Base-by-base conservation (phyloP, 2,329 filamentous ascomycete species). In the Fusarium xylarioides region DNA sequence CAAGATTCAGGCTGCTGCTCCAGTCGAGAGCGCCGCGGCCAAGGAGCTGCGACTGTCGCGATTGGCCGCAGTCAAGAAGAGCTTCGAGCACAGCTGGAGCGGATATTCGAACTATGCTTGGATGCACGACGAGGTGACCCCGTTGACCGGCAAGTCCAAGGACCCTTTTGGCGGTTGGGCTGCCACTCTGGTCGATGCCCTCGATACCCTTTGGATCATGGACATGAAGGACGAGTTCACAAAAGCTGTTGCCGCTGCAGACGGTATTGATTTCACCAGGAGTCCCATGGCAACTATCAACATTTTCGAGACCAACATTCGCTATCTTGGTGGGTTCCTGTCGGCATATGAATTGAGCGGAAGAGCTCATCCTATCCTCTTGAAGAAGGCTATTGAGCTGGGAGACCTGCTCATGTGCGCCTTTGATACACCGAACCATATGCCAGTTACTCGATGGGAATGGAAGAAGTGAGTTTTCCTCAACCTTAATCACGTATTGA, bases 191-290 rank as follows among this genome's bases (percentile, higher is more conserved):
- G 88, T 91, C 38, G 90, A 91, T 77, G 82, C 88, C 14, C 83
- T 92, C 59, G 91, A 93, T 77, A 90, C 89, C 23, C 81, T 93
- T 18, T 93, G 90, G 90, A 91, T 93, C 66, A 89, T 93, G 87
- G 91, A 86, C 11, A 77, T 92, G 79, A 86, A 87, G 74, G 83
- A 87, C 3, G 91, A 93, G 64, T 93, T 93, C 74, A 85, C 88
- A 35, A 84, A 87, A 68, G 91, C 91, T 12, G 88, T 90, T 10
- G 81, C 85, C 58, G 89, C 87, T 7, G 86, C 89, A 19, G 81
- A 86, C 57, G 75, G 76, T 68, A 88, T 93, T 66, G 89, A 91
- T 77, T 92, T 91, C 76, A 85, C 86, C 8, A 86, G 81, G 11
- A 88, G 87, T 4, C 79, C 75, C 11, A 72, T 74, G 44, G 54